Evolutionary conservation across 345 rosid species (phyloP).

Genomic region (Populus euphratica): DNA sequence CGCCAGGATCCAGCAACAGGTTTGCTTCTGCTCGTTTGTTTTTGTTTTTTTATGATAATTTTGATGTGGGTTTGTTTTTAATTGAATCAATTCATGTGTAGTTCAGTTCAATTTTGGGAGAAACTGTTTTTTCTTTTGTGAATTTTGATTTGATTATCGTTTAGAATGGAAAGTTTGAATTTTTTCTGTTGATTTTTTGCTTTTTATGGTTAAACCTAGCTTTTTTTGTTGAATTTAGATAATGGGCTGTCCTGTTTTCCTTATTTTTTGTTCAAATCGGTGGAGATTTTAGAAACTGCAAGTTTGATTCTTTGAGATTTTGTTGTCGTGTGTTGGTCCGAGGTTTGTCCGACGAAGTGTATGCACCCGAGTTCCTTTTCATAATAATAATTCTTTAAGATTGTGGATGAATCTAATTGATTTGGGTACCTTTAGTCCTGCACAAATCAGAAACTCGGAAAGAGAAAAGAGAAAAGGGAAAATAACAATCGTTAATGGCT

Average conservation of each 20-base stretch:
- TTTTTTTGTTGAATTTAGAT: background rate
- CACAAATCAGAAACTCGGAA: too few species aligned
- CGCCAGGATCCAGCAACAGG: constrained; percentile 41
- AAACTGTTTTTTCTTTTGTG: background rate
- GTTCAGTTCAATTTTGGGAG: background rate
- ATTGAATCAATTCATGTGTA: background rate
- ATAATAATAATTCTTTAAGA: too few species aligned
- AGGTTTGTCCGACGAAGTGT: too few species aligned
- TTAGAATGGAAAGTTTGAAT: background rate
- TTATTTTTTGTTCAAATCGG: background rate
- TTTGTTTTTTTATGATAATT: background rate
- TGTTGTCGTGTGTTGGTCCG: background rate
- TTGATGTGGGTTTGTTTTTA: background rate
- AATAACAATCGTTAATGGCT: background rate
- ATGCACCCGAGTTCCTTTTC: too few species aligned
- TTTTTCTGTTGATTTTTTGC: background rate
- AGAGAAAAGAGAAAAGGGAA: background rate
- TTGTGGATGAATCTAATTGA: too few species aligned
- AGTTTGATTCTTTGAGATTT: background rate
- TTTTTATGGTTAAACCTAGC: background rate
- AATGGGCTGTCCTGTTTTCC: background rate
- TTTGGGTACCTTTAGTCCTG: too few species aligned
- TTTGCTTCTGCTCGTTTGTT: background rate
- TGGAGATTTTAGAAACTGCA: background rate
- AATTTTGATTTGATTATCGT: background rate